Conservation (phyloP, 257 asterid genomes). For the Echites panduratus region DNA sequence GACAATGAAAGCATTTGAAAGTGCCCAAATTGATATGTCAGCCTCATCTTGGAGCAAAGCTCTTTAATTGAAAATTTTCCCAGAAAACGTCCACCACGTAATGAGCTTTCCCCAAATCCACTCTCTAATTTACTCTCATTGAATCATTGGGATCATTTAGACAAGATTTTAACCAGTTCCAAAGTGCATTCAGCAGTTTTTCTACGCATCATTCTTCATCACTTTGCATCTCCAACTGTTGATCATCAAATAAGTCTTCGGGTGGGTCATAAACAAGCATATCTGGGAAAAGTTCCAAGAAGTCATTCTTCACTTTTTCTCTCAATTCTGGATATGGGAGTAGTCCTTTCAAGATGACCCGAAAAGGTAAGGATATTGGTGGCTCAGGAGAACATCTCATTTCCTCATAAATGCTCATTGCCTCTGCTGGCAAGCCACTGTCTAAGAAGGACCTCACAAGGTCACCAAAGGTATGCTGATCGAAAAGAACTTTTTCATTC, state of each 20-base stretch:
- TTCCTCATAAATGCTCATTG: slow-evolving; percentile 76
- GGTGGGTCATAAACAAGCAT: slow-evolving; percentile 86
- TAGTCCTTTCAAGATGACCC: slow-evolving; percentile 85
- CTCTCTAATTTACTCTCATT: background rate
- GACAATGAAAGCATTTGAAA: background rate
- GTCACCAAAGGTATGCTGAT: slow-evolving; percentile 95
- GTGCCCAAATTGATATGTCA: background rate
- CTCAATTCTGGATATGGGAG: slow-evolving; percentile 71
- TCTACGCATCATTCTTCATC: slow-evolving; percentile 55
- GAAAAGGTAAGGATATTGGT: slow-evolving; percentile 72
- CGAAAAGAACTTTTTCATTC: slow-evolving; percentile 70
- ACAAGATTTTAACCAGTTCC: background rate
- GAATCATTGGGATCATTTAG: background rate
- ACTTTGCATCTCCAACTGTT: slow-evolving; percentile 32
- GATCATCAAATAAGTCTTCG: slow-evolving; percentile 59
- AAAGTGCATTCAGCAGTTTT: slow-evolving; percentile 2
- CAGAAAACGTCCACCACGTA: background rate
- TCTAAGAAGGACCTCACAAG: slow-evolving; percentile 80
- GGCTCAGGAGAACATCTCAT: slow-evolving; percentile 79
- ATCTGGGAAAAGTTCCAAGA: slow-evolving; percentile 73
- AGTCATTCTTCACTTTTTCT: slow-evolving; percentile 84
- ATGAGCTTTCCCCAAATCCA: background rate
- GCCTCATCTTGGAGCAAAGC: background rate
- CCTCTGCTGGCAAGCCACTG: slow-evolving; percentile 57
- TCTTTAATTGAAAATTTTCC: background rate